Conservation (phyloP, 306 rosid genomes). For the Prosopis cineraria region DNA sequence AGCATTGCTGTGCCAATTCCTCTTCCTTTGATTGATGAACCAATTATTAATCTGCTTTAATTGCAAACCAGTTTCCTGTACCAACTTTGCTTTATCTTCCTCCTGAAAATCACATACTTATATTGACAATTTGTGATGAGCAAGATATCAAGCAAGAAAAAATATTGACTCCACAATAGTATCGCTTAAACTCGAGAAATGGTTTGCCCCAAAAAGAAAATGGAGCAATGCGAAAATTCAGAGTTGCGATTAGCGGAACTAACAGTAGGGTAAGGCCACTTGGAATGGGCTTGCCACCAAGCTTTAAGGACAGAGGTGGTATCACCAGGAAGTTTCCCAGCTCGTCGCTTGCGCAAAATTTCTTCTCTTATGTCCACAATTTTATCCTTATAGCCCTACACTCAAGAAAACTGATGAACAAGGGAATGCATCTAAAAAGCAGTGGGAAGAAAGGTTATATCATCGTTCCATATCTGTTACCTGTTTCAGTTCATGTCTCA, state of each 20-base stretch:
- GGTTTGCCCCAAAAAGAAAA: too few species aligned
- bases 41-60: conserved; percentile 91
- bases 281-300: conserved; percentile 96
- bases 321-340: conserved; percentile 97
- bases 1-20: conserved; percentile 94
- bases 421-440: not conserved
- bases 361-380: conserved; percentile 95
- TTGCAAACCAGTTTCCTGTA: conserved; percentile 91
- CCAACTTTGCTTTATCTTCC: conserved; percentile 89
- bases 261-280: conserved; percentile 99
- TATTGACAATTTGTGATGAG: not conserved
- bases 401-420: not conserved
- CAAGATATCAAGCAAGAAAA: not conserved
- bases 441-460: not conserved
- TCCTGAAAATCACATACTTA: conserved; percentile 52
- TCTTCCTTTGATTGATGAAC: conserved; percentile 96
- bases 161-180: not conserved
- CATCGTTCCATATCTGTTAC: conserved; percentile 36
- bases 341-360: conserved; percentile 90
- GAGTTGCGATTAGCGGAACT: conserved; percentile 30
- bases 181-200: too few species aligned
- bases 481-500: conserved; percentile 86
- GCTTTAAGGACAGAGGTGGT: conserved; percentile 86
- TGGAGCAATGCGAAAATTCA: not conserved
- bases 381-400: conserved; percentile 91